phyloP scores from a whole-genome alignment of 176 grass and related monocot species.

The Melocanna baccifera region DNA sequence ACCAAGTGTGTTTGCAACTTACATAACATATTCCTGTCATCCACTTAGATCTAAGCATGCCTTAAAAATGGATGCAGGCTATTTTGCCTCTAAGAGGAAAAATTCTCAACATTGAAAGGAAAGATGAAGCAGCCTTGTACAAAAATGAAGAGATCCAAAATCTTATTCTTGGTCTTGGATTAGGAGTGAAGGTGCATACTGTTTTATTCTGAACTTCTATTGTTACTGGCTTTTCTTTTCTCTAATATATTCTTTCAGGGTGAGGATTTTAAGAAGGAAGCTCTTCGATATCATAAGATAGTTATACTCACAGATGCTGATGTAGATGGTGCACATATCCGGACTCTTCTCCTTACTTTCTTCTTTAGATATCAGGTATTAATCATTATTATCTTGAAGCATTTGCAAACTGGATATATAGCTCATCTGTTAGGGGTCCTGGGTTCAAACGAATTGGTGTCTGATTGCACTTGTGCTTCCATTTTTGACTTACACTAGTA shows the following conservation, averaged over 20 bases:
- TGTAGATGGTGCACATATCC: slow-evolving; percentile 95
- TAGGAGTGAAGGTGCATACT: slow-evolving; percentile 81
- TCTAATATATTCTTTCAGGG: slow-evolving; percentile 69
- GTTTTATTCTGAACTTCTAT: slow-evolving; percentile 6
- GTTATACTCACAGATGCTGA: slow-evolving; percentile 96
- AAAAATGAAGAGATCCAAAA: slow-evolving; percentile 99
- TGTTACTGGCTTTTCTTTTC: neutral
- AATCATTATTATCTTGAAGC: slow-evolving; percentile 5
- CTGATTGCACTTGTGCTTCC: neutral
- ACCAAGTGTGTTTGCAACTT: neutral
- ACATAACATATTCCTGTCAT: neutral
- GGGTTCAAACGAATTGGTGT: neutral
- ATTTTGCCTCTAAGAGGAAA: slow-evolving; percentile 93
- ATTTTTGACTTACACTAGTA: neutral
- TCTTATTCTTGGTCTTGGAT: slow-evolving; percentile 87
- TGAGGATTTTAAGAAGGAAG: slow-evolving; percentile 98
- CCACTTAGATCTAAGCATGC: slow-evolving; percentile 17
- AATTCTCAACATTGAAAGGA: slow-evolving; percentile 98
- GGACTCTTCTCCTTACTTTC: slow-evolving; percentile 95
- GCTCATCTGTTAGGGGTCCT: neutral
- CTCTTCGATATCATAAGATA: slow-evolving; percentile 94
- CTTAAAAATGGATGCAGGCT: slow-evolving; percentile 62
- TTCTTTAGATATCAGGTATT: slow-evolving; percentile 99
- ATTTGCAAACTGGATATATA: neutral
- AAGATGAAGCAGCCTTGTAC: slow-evolving; percentile 96